Evolutionary conservation across 179 eudicot species (phyloP).

Genomic region (Pouteria campechiana): DNA sequence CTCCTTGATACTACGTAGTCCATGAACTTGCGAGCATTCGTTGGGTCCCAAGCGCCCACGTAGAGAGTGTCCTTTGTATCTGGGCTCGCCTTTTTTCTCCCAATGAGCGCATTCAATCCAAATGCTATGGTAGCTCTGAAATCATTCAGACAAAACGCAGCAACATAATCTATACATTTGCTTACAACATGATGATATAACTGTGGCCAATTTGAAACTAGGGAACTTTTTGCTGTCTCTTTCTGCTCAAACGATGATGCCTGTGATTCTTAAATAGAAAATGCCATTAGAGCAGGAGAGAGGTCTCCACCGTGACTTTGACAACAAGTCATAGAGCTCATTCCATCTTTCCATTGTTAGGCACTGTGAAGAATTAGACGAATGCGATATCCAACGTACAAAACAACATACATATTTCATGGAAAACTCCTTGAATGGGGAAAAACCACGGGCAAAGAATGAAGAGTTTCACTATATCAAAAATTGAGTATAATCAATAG

Average conservation of each 20-base stretch:
- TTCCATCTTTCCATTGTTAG: conserved; percentile 54
- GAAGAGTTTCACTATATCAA: too few relatives aligned
- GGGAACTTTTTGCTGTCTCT: too few relatives aligned
- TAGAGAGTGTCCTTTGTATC: conserved; percentile 8
- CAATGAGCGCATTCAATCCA: conserved; percentile 39
- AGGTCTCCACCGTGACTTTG: conserved; percentile 27
- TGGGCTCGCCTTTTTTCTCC: conserved; percentile 14
- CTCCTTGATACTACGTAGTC: conserved; percentile 36
- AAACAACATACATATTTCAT: too few relatives aligned
- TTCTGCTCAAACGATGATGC: too few relatives aligned
- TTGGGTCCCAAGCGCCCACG: conserved; percentile 34
- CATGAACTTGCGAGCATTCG: conserved; percentile 41
- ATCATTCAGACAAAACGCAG: neutral
- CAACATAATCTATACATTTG: too few relatives aligned
- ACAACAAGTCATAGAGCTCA: conserved; percentile 26
- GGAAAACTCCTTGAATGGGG: too few relatives aligned
- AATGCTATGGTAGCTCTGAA: conserved; percentile 40
- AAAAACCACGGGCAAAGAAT: too few relatives aligned
- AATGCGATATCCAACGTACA: too few relatives aligned
- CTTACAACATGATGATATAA: too few relatives aligned
- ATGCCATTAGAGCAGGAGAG: neutral
- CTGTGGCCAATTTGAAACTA: too few relatives aligned
- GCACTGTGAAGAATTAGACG: conserved; percentile 38
- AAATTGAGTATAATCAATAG: too few relatives aligned
- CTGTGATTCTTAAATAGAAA: neutral